A percentile compares a stretch with the other conserved stretches of the same genome.
Evolutionary conservation across 2,329 filamentous ascomycete species (phyloP).

Genomic region (Capronia coronata): DNA sequence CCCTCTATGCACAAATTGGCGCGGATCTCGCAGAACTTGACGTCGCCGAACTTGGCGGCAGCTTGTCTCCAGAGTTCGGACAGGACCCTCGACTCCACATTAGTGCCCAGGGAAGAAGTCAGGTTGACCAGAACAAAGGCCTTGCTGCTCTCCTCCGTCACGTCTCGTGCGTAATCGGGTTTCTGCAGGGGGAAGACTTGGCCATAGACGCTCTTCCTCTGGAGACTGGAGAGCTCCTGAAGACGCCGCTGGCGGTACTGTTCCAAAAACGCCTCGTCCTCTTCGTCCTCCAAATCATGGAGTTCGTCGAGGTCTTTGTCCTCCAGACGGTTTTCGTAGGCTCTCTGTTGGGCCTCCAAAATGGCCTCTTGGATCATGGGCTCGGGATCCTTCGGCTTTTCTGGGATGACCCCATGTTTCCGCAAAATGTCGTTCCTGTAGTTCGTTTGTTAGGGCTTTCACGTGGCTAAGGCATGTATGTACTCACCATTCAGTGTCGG

Average conservation of each 20-base stretch:
- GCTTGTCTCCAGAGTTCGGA: constrained; percentile 80
- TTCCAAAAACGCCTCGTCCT: constrained; percentile 88
- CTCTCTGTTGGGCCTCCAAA: constrained; percentile 70
- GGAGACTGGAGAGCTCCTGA: constrained; percentile 68
- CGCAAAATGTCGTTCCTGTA: constrained; percentile 80
- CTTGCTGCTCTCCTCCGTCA: constrained; percentile 79
- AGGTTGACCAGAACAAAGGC: constrained; percentile 68
- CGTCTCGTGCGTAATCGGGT: constrained; percentile 82
- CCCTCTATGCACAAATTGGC: constrained; percentile 91
- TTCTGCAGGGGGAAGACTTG: constrained; percentile 91
- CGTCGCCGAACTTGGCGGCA: constrained; percentile 77
- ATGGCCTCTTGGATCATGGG: constrained; percentile 95
- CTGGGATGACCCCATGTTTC: constrained; percentile 94
- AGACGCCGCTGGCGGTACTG: constrained; percentile 78
- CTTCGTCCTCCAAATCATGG: constrained; percentile 86
- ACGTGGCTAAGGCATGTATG: not conserved
- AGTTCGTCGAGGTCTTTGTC: constrained; percentile 93
- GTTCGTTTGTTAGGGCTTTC: not conserved
- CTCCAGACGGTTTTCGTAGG: constrained; percentile 86
- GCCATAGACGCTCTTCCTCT: constrained; percentile 73
- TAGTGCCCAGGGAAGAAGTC: constrained; percentile 68
- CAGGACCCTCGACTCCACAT: constrained; percentile 76
- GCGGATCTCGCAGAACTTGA: constrained; percentile 96
- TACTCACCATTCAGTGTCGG: constrained; percentile 88
- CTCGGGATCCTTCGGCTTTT: constrained; percentile 91